Conservation (phyloP, 495 filamentous ascomycete species). For the Hamigera avellanea region DNA sequence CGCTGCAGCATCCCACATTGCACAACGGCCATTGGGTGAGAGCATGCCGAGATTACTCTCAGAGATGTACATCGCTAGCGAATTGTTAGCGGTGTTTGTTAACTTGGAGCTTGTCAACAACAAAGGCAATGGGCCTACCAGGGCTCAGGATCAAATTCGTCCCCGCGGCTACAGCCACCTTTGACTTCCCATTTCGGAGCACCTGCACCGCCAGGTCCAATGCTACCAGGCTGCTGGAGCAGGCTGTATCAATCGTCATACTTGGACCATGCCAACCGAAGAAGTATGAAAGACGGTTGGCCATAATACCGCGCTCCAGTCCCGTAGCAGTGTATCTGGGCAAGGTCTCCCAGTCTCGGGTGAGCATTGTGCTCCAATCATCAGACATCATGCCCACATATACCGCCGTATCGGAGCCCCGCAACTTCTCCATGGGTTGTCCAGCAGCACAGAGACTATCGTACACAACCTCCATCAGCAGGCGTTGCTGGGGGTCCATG, state of each 20-base stretch:
- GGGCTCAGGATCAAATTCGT: slow-evolving; percentile 12
- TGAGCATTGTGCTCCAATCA: slow-evolving; percentile 27
- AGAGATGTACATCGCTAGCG: slow-evolving; percentile 5
- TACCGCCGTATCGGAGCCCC: slow-evolving; percentile 34
- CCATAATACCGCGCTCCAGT: slow-evolving; percentile 25
- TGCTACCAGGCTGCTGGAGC: slow-evolving; percentile 26
- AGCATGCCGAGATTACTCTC: slow-evolving; percentile 9
- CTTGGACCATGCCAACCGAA: slow-evolving; percentile 29
- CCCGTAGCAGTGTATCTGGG: slow-evolving; percentile 27
- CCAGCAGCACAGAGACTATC: slow-evolving; percentile 23
- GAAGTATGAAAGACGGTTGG: slow-evolving; percentile 30
- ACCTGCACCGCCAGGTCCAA: slow-evolving; percentile 27
- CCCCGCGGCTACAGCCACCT: slow-evolving; percentile 10
- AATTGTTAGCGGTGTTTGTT: too few relatives aligned
- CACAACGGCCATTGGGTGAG: slow-evolving; percentile 2
- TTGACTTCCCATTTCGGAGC: slow-evolving; percentile 25
- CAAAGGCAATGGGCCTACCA: too few relatives aligned
- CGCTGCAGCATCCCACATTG: slow-evolving; percentile 20
- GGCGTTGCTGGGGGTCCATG: slow-evolving; percentile 28
- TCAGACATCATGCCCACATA: slow-evolving; percentile 33
- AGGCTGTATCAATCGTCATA: slow-evolving; percentile 32
- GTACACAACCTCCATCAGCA: slow-evolving; percentile 43
- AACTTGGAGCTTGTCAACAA: too few relatives aligned
- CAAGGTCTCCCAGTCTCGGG: slow-evolving; percentile 22
- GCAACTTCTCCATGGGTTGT: slow-evolving; percentile 24